A percentile compares a stretch with the other conserved stretches of the same genome.
Conservation (phyloP, 2,329 filamentous ascomycete genomes). For the Tolypocladium ovalisporum region DNA sequence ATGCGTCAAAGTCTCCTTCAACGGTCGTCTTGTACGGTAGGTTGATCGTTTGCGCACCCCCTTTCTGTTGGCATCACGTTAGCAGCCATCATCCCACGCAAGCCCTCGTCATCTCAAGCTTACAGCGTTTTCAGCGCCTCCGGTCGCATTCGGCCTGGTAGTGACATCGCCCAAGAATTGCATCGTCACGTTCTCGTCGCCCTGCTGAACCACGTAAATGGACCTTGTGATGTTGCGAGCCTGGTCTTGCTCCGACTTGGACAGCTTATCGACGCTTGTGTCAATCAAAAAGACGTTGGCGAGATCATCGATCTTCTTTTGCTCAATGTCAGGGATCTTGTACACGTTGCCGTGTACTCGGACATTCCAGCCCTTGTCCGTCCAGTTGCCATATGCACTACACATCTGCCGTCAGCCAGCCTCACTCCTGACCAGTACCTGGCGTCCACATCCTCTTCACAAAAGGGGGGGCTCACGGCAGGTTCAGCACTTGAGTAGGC, state of each 20-base stretch:
- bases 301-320: conserved; percentile 54
- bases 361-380: conserved; percentile 64
- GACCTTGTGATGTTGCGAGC: conserved; percentile 62
- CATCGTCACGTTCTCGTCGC: conserved; percentile 50
- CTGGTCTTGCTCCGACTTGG: conserved; percentile 48
- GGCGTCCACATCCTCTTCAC: no score
- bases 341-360: conserved; percentile 73
- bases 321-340: conserved; percentile 60
- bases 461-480: conserved; percentile 37
- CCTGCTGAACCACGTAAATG: conserved; percentile 69
- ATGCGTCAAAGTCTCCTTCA: conserved; percentile 64
- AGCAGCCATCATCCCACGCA: background rate
- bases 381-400: conserved; percentile 66
- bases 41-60: conserved; percentile 50
- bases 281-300: conserved; percentile 62
- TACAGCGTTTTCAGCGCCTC: conserved; percentile 38
- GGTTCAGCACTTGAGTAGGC: conserved; percentile 60
- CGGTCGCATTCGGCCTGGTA: conserved; percentile 40
- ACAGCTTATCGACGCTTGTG: conserved; percentile 48
- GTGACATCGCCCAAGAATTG: conserved; percentile 37
- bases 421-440: background rate
- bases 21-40: conserved; percentile 55
- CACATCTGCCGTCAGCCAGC: background rate
- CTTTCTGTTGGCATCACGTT: conserved; percentile 19
- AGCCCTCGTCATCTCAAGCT: background rate